Conservation (phyloP, 495 filamentous ascomycete species). For the Alectoria sarmentosa region DNA sequence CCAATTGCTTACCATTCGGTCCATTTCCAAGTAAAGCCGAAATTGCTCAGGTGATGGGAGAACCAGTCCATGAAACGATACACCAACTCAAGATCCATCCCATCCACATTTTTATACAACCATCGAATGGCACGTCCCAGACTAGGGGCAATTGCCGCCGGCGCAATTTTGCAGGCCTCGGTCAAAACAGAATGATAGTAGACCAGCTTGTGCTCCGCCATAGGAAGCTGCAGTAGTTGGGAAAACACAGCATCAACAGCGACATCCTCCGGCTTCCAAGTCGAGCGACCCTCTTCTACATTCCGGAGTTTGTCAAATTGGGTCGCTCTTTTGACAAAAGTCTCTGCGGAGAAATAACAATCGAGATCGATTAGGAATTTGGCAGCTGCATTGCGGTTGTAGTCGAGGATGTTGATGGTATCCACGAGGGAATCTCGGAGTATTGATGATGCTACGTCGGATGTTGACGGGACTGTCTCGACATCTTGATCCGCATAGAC, state of each 20-base stretch:
- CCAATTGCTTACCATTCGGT: constrained; percentile 67
- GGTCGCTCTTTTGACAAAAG: constrained; percentile 87
- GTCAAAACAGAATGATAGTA: constrained; percentile 95
- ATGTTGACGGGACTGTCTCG: constrained; percentile 77
- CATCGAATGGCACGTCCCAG: constrained; percentile 90
- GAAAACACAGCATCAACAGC: constrained; percentile 96
- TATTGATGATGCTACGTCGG: constrained; percentile 68
- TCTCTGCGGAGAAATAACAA: constrained; percentile 81
- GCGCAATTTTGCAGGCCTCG: constrained; percentile 90
- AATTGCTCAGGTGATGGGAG: constrained; percentile 94
- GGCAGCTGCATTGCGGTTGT: constrained; percentile 80
- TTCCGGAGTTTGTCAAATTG: constrained; percentile 85
- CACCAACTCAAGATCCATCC: constrained; percentile 78
- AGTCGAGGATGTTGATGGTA: constrained; percentile 89
- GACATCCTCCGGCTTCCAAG: constrained; percentile 98
- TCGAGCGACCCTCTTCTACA: constrained; percentile 53
- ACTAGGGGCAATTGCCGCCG: constrained; percentile 91
- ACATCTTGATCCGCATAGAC: constrained; percentile 84
- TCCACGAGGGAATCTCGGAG: constrained; percentile 83
- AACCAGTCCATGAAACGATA: constrained; percentile 97
- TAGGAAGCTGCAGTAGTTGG: constrained; percentile 81
- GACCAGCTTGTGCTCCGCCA: constrained; percentile 85
- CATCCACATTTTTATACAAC: constrained; percentile 70
- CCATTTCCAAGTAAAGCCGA: constrained; percentile 99
- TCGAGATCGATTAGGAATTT: constrained; percentile 90